phyloP scores from a whole-genome alignment of 2,329 filamentous ascomycete species.

The Pseudogymnoascus sp. region DNA sequence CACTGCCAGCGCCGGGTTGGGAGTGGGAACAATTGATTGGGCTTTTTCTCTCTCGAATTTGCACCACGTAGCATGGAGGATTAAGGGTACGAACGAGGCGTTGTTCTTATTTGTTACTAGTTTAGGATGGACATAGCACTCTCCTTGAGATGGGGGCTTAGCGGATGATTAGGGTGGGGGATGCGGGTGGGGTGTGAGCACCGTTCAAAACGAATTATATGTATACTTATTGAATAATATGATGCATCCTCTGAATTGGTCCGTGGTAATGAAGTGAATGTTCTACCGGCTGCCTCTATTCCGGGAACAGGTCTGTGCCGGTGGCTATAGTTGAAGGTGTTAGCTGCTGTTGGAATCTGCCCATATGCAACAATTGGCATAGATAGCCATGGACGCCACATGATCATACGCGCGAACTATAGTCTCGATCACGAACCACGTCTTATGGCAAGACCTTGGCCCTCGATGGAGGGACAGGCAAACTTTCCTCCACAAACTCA shows the following conservation, averaged over 20 bases:
- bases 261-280: background rate
- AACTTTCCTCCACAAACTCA: background rate
- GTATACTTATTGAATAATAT: constrained; percentile 6
- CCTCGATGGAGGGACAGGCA: background rate
- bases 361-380: no score
- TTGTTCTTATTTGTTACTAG: constrained; percentile 7
- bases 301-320: background rate
- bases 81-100: constrained; percentile 1
- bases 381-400: background rate
- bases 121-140: constrained; percentile 8
- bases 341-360: background rate
- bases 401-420: background rate
- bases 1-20: background rate
- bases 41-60: background rate
- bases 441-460: background rate
- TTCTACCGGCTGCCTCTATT: background rate
- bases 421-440: background rate
- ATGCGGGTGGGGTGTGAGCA: background rate
- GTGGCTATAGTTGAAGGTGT: background rate
- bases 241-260: background rate
- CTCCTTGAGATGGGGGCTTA: constrained; percentile 3
- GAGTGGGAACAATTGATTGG: background rate
- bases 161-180: background rate
- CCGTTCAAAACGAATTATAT: constrained; percentile 7
- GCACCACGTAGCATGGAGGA: background rate